A percentile compares a stretch with the other conserved stretches of the same genome.
Evolutionary conservation across 768 basidiomycete species (phyloP).

Genomic region (Lentinula lateritia): DNA sequence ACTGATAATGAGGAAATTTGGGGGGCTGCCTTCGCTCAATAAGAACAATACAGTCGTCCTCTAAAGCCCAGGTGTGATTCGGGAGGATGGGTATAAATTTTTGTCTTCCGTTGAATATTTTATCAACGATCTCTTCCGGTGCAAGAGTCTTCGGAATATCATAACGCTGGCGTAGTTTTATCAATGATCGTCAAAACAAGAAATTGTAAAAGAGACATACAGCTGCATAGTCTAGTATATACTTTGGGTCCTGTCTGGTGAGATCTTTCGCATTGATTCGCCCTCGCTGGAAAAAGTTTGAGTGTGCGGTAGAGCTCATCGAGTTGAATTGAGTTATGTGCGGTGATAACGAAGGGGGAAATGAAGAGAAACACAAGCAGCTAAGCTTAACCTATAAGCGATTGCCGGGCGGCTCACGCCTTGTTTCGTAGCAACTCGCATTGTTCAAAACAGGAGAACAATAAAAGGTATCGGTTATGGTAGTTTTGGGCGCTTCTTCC

Average conservation of each 20-base stretch:
- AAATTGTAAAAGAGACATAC: background rate
- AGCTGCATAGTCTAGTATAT: background rate
- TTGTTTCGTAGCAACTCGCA: background rate
- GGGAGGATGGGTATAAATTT: constrained; percentile 2
- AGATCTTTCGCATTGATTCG: constrained; percentile 18
- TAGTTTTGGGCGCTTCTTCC: background rate
- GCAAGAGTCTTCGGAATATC: background rate
- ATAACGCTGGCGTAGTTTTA: background rate
- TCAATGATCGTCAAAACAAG: background rate
- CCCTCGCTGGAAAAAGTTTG: constrained; percentile 12
- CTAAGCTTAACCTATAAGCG: background rate
- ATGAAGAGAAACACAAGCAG: background rate
- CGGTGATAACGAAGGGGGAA: background rate
- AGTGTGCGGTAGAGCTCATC: background rate
- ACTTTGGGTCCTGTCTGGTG: constrained; percentile 2
- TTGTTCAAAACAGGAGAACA: background rate
- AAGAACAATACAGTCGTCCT: background rate
- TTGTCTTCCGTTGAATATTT: background rate
- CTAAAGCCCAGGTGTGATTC: constrained; percentile 2
- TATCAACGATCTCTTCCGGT: background rate
- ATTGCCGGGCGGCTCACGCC: background rate
- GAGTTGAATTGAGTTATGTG: background rate
- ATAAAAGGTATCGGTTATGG: background rate
- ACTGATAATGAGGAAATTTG: background rate
- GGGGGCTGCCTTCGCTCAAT: background rate